Base-by-base conservation (phyloP, 1,284 basidiomycete species). In the Entoloma clypeatum region DNA sequence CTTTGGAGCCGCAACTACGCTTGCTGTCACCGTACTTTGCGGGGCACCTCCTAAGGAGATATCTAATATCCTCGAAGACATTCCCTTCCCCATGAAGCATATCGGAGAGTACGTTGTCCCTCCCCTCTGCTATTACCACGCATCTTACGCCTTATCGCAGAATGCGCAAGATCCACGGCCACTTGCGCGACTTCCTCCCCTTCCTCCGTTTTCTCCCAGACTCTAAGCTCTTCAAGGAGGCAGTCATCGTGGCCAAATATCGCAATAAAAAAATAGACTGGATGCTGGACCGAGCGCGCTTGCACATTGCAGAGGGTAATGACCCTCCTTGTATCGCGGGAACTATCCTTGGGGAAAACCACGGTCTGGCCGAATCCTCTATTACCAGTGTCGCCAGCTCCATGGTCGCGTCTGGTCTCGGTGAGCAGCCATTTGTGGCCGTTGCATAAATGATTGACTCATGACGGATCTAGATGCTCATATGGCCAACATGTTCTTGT, bases 381-480 rank as follows among this genome's bases (percentile, higher is more conserved):
- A 22, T 50, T 3, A 50, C 43, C 7, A 50, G 48, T 27, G 39
- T 50, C 22, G 36, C 46, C 10, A 50, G 48, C 33, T 45, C 45
- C 6, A 47, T 47, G 48, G 48, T 50, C 13, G 47, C 48, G 13
- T 50, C 48, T 17, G 48, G 48, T 5, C 41, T 47, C n/a, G 48
- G 48, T 49, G 23, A n/a, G 36, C 10, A 7, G n/a, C 26, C 7
- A 8, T 1, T 4, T 10, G 11, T 4, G 34, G n/a, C 7, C n/a
- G n/a, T 22, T 19, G 18, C 7, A 28, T 8, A 21, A 17, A 31
- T n/a, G n/a, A 21, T 24, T n/a, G 19, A 18, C 23, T 18, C 2
- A 27, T 17, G 25, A 30, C 13, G 25, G 14, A 4, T 13, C 16
- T 24, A 50, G 48, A 50, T n/a, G 29, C 48, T 18, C 48, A 50